Base-by-base conservation (phyloP, 805 yeast species). In the Lachancea dasiensis region DNA sequence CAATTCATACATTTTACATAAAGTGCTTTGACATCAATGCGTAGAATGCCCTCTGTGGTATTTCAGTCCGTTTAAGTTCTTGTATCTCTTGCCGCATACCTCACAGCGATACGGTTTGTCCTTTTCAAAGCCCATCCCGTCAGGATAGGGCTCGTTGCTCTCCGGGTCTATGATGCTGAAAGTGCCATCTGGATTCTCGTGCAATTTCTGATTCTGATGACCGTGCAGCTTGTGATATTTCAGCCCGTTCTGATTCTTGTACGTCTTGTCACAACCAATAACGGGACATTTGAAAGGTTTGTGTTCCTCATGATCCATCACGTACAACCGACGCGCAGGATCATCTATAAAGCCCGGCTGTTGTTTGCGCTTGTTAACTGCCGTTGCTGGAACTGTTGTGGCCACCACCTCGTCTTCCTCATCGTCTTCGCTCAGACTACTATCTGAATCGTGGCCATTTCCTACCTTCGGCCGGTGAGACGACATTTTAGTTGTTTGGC, bases 21-120 rank as follows among this genome's bases (percentile, higher is more conserved):
- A 11, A 22, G 27, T 21, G 21, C 6, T 7, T 17, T n/a, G 9
- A 27, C 24, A 19, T 57, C 61, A 89, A 68, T 90, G 97, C 29
- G 97, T 90, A n/a, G 97, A 80, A 64, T 92, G 98, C 16, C 96
- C 97, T 52, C 97, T 77, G 63, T 92, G 98, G 62, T 92, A 92
- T 64, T 92, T 92, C 62, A 92, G 71, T 19, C 98, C 98, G 61
- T 92, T 92, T 54, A 92, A 69, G 57, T 92, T 92, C 71, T 92
- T 92, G 68, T 92, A 92, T 40, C 98, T 70, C 65, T 90, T 92
- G 42, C 97, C 97, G 66, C 98, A 92, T 29, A 90, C 95, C 65
- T 92, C 97, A 65, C 98, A 92, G 56, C 97, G 75, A 62, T 90
- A 92, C 26, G 98, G 98, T 67, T 92, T 92, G 68, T 92, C 98